Conservation (phyloP, 768 basidiomycete genomes). For the Roridomyces roridus region DNA sequence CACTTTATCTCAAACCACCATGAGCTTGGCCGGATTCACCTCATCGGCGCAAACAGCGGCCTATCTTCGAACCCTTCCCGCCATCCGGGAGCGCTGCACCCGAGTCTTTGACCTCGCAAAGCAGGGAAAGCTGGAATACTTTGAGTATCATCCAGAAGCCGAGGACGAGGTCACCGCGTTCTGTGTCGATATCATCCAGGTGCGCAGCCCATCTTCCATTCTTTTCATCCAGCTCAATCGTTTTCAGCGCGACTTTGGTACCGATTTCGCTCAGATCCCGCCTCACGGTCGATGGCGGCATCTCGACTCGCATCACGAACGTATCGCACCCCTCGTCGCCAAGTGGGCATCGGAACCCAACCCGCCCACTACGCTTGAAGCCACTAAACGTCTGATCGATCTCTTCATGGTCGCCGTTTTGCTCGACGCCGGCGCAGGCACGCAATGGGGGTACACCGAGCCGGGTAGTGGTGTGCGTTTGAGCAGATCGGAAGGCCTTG, state of each 20-base stretch:
- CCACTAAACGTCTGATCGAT: slow-evolving; percentile 80
- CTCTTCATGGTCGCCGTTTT: slow-evolving; percentile 91
- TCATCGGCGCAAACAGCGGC: slow-evolving; percentile 50
- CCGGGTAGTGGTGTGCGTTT: slow-evolving; percentile 57
- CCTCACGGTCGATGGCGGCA: slow-evolving; percentile 93
- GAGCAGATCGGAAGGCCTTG: slow-evolving; percentile 81
- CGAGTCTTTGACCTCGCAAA: slow-evolving; percentile 81
- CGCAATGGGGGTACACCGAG: slow-evolving; percentile 79
- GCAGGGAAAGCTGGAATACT: slow-evolving; percentile 80
- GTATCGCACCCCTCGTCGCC: slow-evolving; percentile 64
- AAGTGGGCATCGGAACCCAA: slow-evolving; percentile 56
- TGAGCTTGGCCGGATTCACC: slow-evolving; percentile 38
- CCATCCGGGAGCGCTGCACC: slow-evolving; percentile 87
- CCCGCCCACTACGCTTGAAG: slow-evolving; percentile 59
- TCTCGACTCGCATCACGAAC: slow-evolving; percentile 71
- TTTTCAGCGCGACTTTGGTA: slow-evolving; percentile 78
- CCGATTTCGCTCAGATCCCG: slow-evolving; percentile 74
- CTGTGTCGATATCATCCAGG: slow-evolving; percentile 81
- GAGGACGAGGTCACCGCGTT: slow-evolving; percentile 73
- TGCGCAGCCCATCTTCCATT: slow-evolving; percentile 35
- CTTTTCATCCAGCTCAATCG: not conserved
- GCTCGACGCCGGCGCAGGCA: slow-evolving; percentile 94
- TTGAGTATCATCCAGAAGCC: slow-evolving; percentile 82
- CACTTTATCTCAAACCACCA: slow-evolving; percentile 17
- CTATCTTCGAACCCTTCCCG: slow-evolving; percentile 85